phyloP scores from a whole-genome alignment of 495 filamentous ascomycete genomes.

The Penicillium maclennaniae region DNA sequence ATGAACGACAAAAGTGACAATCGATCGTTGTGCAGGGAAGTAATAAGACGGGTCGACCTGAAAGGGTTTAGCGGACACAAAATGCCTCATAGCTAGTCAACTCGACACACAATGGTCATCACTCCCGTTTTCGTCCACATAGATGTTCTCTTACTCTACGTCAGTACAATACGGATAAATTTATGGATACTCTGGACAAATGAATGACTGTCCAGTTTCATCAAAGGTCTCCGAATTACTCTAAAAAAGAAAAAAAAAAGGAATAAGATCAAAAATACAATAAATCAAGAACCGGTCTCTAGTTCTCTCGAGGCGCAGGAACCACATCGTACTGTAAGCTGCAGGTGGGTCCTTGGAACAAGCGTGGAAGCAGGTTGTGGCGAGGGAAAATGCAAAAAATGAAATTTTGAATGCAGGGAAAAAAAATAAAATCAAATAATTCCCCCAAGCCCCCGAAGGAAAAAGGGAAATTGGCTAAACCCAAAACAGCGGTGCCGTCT shows the following conservation, averaged over 20 bases:
- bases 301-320: slow-evolving; percentile 22
- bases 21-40: not conserved
- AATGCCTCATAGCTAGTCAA: slow-evolving; percentile 30
- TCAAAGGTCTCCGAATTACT: not conserved
- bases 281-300: too few species aligned
- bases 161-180: not conserved
- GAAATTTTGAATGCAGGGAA: slow-evolving; percentile 2
- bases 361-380: slow-evolving; percentile 10
- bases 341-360: slow-evolving; percentile 16
- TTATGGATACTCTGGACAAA: not conserved
- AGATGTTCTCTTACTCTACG: slow-evolving; percentile 5
- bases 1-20: not conserved
- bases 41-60: slow-evolving; percentile 10
- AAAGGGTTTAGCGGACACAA: slow-evolving; percentile 27
- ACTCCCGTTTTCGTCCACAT: slow-evolving; percentile 6
- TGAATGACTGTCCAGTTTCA: not conserved
- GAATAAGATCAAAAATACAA: not conserved
- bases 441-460: slow-evolving; percentile 4
- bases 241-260: not conserved
- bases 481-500: slow-evolving; percentile 24
- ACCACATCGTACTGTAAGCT: slow-evolving; percentile 13
- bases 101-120: slow-evolving; percentile 22
- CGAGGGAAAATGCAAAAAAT: not conserved
- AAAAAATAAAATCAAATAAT: not conserved
- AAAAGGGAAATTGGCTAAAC: slow-evolving; percentile 16